phyloP scores from a whole-genome alignment of 2,329 filamentous ascomycete genomes.

The Fusarium cyanostomum region DNA sequence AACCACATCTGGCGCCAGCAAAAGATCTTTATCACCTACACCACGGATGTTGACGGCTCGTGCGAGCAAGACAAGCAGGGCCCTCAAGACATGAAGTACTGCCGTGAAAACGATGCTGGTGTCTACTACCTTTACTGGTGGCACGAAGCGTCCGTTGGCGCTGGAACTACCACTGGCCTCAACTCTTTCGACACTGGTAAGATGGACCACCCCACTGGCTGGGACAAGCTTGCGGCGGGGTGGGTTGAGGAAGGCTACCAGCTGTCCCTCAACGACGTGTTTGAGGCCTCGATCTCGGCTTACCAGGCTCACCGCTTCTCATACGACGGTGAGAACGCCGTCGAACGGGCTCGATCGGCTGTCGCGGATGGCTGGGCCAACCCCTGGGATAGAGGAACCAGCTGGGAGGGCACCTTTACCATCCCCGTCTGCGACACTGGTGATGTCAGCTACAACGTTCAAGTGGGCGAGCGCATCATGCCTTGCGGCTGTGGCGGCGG shows the following conservation, averaged over 20 bases:
- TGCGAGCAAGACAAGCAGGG: constrained; percentile 1
- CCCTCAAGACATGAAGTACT: constrained; percentile 8
- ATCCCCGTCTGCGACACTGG: constrained; percentile 6
- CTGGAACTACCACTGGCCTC: background rate
- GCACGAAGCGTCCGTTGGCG: constrained; percentile 1
- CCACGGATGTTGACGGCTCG: constrained; percentile 1
- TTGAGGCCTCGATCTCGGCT: background rate
- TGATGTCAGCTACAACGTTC: constrained; percentile 4
- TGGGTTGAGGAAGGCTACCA: background rate
- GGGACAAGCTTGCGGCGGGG: constrained; percentile 2
- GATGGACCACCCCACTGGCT: background rate
- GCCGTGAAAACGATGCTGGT: background rate
- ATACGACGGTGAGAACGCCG: background rate
- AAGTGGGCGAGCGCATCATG: constrained; percentile 4
- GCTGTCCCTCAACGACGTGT: background rate
- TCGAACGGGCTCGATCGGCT: background rate
- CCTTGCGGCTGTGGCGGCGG: background rate
- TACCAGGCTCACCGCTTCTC: background rate
- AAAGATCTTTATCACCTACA: constrained; percentile 8
- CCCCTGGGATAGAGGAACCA: background rate
- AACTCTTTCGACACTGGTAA: constrained; percentile 1
- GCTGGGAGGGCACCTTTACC: constrained; percentile 6
- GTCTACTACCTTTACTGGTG: constrained; percentile 10
- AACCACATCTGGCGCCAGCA: constrained; percentile 5
- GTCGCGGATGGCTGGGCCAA: constrained; percentile 1